Base-by-base conservation (phyloP, 2,329 filamentous ascomycete genomes). In the Xylaria sp. region DNA sequence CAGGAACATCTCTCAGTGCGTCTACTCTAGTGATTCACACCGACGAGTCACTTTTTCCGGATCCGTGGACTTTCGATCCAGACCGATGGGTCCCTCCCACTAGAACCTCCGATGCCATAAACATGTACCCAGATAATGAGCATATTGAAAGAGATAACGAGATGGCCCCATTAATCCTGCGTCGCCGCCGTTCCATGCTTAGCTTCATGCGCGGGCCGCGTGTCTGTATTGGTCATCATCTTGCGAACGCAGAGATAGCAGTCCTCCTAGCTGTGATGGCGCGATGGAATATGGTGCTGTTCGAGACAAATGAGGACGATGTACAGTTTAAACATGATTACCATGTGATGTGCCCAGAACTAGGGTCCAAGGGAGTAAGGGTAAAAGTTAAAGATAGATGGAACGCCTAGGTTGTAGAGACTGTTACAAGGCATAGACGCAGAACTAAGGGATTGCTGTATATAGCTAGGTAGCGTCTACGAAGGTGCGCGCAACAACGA, bases 151-250 rank as follows among this genome's bases (percentile, higher is more conserved):
- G 28, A 28, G 28, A 28, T 3, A 28, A 28, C 28, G 28, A 13
- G 42, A n/a, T 17, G 49, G 33, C 57, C 28, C 15, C 49, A 38
- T 31, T 51, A 15, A 23, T 67, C 15, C 2, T 53, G 9, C 66
- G 53, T 28, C 66, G 66, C 51, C 57, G 63, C 49, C 48, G 63
- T 13, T 44, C 40, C 26, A 61, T 66, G 66, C 57, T 69, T 9
- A 63, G 57, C 17, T 69, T 69, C 59, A 57, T 51, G 44, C 59
- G 59, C 6, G 83, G 83, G 0, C 79, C 79, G 4, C 74, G 83
- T 15, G 73, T 73, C 11, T 85, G 83, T 69, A 71, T 84, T 13
- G 82, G 83, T 0, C 77, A 82, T 11, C 80, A 80, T 58, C 74
- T 80, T 13, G 77, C 78, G 1, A 72, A 74, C 44, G 77, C 77